A percentile compares a stretch with the other conserved stretches of the same genome.
Evolutionary conservation across 768 basidiomycete species (phyloP).

Genomic region (Leccinum incarnatum): DNA sequence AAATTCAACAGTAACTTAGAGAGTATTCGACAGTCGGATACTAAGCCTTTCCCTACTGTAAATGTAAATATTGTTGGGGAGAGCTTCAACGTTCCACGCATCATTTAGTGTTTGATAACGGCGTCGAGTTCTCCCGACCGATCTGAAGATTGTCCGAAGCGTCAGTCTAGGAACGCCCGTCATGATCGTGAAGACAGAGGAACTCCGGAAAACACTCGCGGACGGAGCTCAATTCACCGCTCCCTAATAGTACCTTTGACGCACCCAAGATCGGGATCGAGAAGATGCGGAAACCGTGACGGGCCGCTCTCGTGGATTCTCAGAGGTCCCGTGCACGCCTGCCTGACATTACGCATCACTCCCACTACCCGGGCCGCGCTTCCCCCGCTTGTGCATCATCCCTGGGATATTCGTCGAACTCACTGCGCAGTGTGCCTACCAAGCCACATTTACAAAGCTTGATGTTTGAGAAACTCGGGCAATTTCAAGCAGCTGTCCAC

Average conservation of each 20-base stretch:
- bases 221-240: slow-evolving; percentile 27
- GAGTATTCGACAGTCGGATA: slow-evolving; percentile 18
- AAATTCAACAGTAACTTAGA: slow-evolving; percentile 17
- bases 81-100: not conserved
- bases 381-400: slow-evolving; percentile 53
- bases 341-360: slow-evolving; percentile 41
- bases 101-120: not conserved
- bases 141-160: not conserved
- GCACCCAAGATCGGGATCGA: slow-evolving; percentile 45
- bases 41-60: not conserved
- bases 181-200: slow-evolving; percentile 30
- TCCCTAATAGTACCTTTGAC: slow-evolving; percentile 41
- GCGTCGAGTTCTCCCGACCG: not conserved
- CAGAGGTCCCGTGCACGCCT: slow-evolving; percentile 45
- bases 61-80: not conserved
- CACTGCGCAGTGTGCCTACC: too few species aligned
- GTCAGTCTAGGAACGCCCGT: slow-evolving; percentile 8
- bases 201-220: slow-evolving; percentile 20
- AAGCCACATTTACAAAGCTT: too few species aligned
- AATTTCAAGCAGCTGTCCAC: too few species aligned
- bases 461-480: too few species aligned
- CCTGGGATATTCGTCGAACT: too few species aligned
- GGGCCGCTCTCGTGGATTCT: slow-evolving; percentile 55
- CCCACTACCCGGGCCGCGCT: slow-evolving; percentile 40
- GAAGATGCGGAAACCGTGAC: slow-evolving; percentile 39